Base-by-base conservation (phyloP, 164 flowering plant species). In the Magnolia sinica region DNA sequence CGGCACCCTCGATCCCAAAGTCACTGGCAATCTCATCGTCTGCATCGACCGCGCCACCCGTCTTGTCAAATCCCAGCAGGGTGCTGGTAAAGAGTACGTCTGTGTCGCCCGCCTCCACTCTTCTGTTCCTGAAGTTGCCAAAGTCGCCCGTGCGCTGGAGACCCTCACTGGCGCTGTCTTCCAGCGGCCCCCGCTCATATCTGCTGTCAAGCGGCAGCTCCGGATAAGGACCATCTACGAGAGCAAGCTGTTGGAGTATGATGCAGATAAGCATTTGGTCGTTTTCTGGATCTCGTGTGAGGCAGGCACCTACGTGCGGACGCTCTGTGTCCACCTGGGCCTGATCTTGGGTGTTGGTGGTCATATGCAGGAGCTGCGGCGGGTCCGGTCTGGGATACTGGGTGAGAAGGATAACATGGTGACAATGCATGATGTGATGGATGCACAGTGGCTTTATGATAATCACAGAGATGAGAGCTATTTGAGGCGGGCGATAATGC, bases 401-500 rank as follows among this genome's bases (percentile, higher is more conserved):
- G 96, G 96, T 1, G 96, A 91, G 87, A 89, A 81, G 66, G 93
- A 90, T 86, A 91, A 90, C 70, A 91, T 91, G 96, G 91, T 91
- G 3, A 90, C 92, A 0, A 91, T 91, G 96, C 96, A 91, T 37
- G 93, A 90, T 80, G 91, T 91, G 1, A 83, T 90, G 88, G 93
- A 91, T 83, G 95, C 92, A 8, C 92, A 90, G 66, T 91, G 91
- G 91, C 64, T 84, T 49, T 88, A 89, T 82, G 92, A 91, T 76
- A 89, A 88, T 81, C 81, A 81, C 52, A 81, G 87, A 76, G 93
- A 89, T 79, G 96, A 91, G 83, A 82, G 59, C 76, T 91, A 90
- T 76, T 72, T 91, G 79, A 86, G 93, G 81, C 76, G 95, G 77
- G 92, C 83, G 10, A 82, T 91, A 6, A 91, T 90, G 95, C 95